Conservation (phyloP, 352 stramenopile genomes). For the Blastocystis hominis region DNA sequence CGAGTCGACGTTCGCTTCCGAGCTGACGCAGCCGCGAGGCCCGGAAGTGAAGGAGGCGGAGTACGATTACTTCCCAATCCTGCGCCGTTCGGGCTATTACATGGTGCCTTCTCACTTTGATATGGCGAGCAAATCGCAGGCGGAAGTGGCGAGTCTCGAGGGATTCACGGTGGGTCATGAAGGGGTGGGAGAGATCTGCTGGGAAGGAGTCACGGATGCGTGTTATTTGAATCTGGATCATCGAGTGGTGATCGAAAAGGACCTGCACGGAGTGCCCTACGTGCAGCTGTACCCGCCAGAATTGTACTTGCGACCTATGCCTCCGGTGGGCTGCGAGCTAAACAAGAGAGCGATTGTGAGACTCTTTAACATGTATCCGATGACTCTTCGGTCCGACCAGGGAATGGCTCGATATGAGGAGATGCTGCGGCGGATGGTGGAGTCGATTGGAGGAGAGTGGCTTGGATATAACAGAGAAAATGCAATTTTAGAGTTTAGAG, state of each 20-base stretch:
- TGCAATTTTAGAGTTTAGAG: background rate
- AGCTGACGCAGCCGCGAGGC: background rate
- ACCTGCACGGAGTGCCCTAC: background rate
- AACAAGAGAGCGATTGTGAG: background rate
- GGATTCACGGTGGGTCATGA: background rate
- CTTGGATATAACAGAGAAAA: background rate
- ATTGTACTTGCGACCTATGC: background rate
- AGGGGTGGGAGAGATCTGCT: constrained; percentile 16
- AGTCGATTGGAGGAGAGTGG: constrained; percentile 8
- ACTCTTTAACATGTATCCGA: constrained; percentile 27
- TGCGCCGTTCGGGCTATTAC: background rate
- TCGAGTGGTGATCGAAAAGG: background rate
- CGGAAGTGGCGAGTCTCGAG: background rate
- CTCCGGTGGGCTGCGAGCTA: background rate
- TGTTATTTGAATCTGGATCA: background rate
- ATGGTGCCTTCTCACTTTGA: background rate
- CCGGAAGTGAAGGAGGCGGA: background rate
- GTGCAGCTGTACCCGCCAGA: background rate
- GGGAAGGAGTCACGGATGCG: background rate
- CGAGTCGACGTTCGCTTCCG: background rate
- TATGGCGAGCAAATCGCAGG: background rate
- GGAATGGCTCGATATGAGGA: background rate
- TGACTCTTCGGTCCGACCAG: background rate
- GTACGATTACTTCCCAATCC: background rate
- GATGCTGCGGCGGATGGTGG: background rate